phyloP scores from a whole-genome alignment of 345 rosid species.

The Citrus unshiu region DNA sequence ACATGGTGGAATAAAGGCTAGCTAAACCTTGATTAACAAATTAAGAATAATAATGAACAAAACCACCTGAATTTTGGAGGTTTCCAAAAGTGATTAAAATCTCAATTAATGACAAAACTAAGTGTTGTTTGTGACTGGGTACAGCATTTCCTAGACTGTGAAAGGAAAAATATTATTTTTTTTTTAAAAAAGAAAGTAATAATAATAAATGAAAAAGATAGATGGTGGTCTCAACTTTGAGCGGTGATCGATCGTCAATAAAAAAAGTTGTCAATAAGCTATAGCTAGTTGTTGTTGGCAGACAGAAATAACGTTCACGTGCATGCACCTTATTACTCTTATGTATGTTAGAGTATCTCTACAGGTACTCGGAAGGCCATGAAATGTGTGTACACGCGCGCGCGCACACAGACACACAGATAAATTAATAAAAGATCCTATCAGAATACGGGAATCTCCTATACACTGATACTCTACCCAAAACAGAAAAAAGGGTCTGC shows the following conservation, averaged over 20 bases:
- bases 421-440: not conserved
- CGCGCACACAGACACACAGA: too few relatives aligned
- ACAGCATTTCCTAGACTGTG: conserved; percentile 10
- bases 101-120: not conserved
- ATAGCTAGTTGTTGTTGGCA: not conserved
- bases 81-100: not conserved
- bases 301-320: conserved; percentile 16
- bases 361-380: conserved; percentile 15
- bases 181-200: not conserved
- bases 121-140: not conserved
- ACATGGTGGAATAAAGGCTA: not conserved
- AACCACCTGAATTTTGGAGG: not conserved
- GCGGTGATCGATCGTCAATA: not conserved
- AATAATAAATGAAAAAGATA: not conserved
- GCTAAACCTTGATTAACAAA: not conserved
- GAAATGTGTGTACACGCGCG: not conserved
- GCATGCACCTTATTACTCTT: not conserved
- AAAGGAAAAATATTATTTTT: not conserved
- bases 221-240: not conserved
- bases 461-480: not conserved
- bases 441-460: conserved; percentile 6
- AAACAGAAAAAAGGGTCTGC: not conserved
- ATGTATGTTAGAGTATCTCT: not conserved
- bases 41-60: not conserved
- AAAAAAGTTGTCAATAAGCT: not conserved